phyloP scores from a whole-genome alignment of 2,329 filamentous ascomycete genomes.

The Claviceps fusiformis region DNA sequence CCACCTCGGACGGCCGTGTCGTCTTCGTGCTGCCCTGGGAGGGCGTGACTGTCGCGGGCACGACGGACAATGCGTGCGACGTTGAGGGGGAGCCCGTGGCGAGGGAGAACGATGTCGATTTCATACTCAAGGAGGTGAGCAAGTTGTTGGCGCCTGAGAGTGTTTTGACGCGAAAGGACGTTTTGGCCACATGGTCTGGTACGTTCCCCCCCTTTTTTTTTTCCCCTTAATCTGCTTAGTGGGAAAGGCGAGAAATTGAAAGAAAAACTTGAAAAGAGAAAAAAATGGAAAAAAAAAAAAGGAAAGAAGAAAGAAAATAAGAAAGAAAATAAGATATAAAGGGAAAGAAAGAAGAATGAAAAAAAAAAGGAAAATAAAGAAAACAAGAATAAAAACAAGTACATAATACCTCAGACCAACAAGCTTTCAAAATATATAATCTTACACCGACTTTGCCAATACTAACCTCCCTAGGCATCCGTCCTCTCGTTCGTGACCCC shows the following conservation, averaged over 20 bases:
- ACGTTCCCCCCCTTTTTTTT: constrained; percentile 17
- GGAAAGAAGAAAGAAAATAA: too few species aligned
- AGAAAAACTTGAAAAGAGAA: too few species aligned
- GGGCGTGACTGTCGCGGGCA: constrained; percentile 73
- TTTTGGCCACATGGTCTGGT: constrained; percentile 71
- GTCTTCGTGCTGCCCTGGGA: constrained; percentile 85
- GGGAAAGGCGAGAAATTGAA: too few species aligned
- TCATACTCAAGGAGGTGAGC: constrained; percentile 67
- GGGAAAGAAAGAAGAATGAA: too few species aligned
- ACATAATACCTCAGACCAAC: too few species aligned
- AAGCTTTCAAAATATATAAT: too few species aligned
- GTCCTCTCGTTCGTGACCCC: constrained; percentile 67
- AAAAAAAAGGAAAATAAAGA: too few species aligned
- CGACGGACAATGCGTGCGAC: constrained; percentile 60
- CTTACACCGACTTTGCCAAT: too few species aligned
- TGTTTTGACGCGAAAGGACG: constrained; percentile 58
- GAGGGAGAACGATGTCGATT: constrained; percentile 64
- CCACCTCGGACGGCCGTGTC: constrained; percentile 72
- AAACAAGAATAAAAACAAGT: too few species aligned
- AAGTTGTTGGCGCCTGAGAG: constrained; percentile 66
- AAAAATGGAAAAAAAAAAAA: too few species aligned
- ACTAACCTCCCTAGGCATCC: constrained; percentile 34
- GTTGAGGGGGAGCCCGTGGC: constrained; percentile 59
- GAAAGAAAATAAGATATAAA: too few species aligned
- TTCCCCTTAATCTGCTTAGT: too few species aligned